Percentiles rank a stretch among this genome's conserved stretches.
phyloP scores from a whole-genome alignment of 306 rosid genomes.

The Rubus idaeus region DNA sequence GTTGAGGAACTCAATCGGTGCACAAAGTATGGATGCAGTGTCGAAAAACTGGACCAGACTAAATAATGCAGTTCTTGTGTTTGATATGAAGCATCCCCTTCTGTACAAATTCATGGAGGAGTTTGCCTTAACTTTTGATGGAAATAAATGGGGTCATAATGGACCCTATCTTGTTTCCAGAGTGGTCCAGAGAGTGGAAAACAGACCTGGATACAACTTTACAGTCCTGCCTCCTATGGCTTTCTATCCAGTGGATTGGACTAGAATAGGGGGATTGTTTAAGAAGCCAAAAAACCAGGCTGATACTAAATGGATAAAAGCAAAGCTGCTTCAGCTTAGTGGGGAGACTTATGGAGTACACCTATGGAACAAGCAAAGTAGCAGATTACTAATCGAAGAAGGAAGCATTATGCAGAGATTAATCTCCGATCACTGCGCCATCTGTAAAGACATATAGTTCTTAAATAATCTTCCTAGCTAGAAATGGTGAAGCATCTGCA shows the following conservation, averaged over 20 bases:
- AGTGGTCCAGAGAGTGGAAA: conserved; percentile 47
- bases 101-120: conserved; percentile 60
- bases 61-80: conserved; percentile 75
- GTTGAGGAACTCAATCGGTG: conserved; percentile 71
- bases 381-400: conserved; percentile 50
- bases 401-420: conserved; percentile 64
- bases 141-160: conserved; percentile 80
- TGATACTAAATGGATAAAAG: conserved; percentile 54
- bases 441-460: conserved; percentile 38
- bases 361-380: conserved; percentile 76
- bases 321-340: conserved; percentile 47
- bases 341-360: conserved; percentile 60
- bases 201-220: conserved; percentile 35
- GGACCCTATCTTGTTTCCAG: conserved; percentile 88
- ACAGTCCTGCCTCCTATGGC: conserved; percentile 54
- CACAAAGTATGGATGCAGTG: conserved; percentile 52
- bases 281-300: conserved; percentile 36
- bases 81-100: conserved; percentile 80
- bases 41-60: conserved; percentile 64
- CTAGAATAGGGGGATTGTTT: conserved; percentile 44
- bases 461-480: not conserved
- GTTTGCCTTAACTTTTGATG: conserved; percentile 69
- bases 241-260: conserved; percentile 72
- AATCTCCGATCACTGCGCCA: conserved; percentile 47
- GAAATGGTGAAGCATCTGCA: conserved; percentile 17